Evolutionary conservation across 331 rosid genomes (phyloP), one percentile per base, ranked within the genome.

Genomic region (Stylosanthes scabra): DNA sequence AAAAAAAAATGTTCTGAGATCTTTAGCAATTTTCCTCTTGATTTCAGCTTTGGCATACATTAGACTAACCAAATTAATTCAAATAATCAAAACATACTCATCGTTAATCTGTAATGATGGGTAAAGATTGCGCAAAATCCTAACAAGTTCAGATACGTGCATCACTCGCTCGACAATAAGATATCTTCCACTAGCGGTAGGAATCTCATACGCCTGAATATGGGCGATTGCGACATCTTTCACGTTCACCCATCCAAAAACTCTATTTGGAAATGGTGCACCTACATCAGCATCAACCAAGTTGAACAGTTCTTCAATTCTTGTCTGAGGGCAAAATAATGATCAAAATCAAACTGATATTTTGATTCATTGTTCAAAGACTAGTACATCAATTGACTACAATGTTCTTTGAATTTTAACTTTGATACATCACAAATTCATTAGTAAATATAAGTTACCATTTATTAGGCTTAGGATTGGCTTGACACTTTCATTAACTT

Each of bases 151-250:
- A 2, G 96, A 80, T 55, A 5, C 62, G 76, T 89, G 91, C 60
- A 39, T 15, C 50, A 89, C 93, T 15, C 59, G 76, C 76, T 83
- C 96, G 34, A 59, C 80, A 85, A 87, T n/a, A 66, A 86, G 86
- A 65, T 87, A 82, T 77, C 97, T 80, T 71, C 97, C 97, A 69
- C 62, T 78, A 8, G 97, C 90, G 16, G 97, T 84, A 81, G 91
- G 83, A 47, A 70, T 80, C 83, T 91, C 97, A 87, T 56, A 91
- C 15, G 96, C 96, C 62, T 55, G 84, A 77, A 91, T 78, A 75
- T 91, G 96, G 6, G 97, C 96, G 2, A 75, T 78, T 13, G 88
- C 91, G 50, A 91, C 96, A 76, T 91, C 96, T 76, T 83, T 91
- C 52, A 91, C 93, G 52, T 89, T 57, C 13, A 89, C 74, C 96